phyloP scores from a whole-genome alignment of 495 filamentous ascomycete genomes.

The Penicillium parvum region DNA sequence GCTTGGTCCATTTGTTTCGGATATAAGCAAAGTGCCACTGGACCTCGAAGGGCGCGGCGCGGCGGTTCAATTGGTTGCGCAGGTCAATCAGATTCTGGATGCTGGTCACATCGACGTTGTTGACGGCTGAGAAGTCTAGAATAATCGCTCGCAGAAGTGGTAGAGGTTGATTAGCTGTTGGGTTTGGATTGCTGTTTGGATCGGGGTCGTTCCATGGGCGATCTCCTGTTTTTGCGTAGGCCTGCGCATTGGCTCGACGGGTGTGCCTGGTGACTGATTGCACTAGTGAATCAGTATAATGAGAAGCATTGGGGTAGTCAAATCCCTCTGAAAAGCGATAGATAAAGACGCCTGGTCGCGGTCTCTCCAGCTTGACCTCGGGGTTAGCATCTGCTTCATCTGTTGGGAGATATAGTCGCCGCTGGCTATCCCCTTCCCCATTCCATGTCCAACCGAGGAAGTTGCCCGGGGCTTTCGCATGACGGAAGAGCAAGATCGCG shows the following conservation, averaged over 20 bases:
- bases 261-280: slow-evolving; percentile 66
- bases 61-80: slow-evolving; percentile 88
- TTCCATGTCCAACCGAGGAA: neutral
- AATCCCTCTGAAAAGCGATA: slow-evolving; percentile 93
- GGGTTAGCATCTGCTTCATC: slow-evolving; percentile 82
- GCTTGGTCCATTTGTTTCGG: slow-evolving; percentile 93
- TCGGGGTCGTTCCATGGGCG: slow-evolving; percentile 93
- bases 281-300: slow-evolving; percentile 77
- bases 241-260: slow-evolving; percentile 62
- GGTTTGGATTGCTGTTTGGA: slow-evolving; percentile 41
- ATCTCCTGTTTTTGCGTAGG: slow-evolving; percentile 64
- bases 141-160: slow-evolving; percentile 86
- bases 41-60: slow-evolving; percentile 70
- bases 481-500: slow-evolving; percentile 72
- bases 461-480: slow-evolving; percentile 45
- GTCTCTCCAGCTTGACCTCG: slow-evolving; percentile 63
- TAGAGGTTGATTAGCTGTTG: slow-evolving; percentile 44
- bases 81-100: slow-evolving; percentile 92
- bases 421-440: slow-evolving; percentile 27
- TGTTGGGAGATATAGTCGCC: slow-evolving; percentile 81
- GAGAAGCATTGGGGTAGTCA: slow-evolving; percentile 86
- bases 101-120: slow-evolving; percentile 90
- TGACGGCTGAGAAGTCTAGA: slow-evolving; percentile 88
- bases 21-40: slow-evolving; percentile 94
- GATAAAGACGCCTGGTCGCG: slow-evolving; percentile 90